Evolutionary conservation across 2,329 filamentous ascomycete genomes (phyloP).

Genomic region (Aspergillus sp.): DNA sequence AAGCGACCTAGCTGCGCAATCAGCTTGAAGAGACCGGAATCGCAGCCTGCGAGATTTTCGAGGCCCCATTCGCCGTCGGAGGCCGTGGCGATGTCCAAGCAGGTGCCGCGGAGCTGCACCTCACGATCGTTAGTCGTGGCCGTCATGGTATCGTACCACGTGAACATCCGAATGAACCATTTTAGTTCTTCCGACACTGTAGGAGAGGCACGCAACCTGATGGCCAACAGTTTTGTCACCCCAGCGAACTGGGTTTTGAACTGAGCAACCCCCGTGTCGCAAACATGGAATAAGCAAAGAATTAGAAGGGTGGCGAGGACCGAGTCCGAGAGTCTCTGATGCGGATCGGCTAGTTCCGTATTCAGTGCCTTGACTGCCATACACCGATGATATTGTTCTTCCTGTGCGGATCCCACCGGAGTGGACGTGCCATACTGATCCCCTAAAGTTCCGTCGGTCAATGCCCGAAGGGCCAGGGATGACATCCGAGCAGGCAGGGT

Average conservation of each 20-base stretch:
- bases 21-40: conserved; percentile 80
- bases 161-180: conserved; percentile 93
- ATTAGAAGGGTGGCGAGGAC: conserved; percentile 84
- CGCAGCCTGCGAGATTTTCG: conserved; percentile 86
- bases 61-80: conserved; percentile 69
- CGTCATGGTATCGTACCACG: conserved; percentile 91
- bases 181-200: conserved; percentile 63
- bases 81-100: conserved; percentile 63
- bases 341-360: conserved; percentile 73
- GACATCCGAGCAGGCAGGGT: conserved; percentile 51
- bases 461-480: conserved; percentile 45
- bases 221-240: conserved; percentile 81
- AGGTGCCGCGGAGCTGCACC: conserved; percentile 68
- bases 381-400: conserved; percentile 81
- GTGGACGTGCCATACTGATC: conserved; percentile 41
- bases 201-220: conserved; percentile 64
- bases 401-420: conserved; percentile 63
- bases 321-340: conserved; percentile 76
- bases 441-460: conserved; percentile 39
- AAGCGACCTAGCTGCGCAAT: conserved; percentile 80
- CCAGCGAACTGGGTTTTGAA: conserved; percentile 93
- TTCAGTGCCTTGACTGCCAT: conserved; percentile 83
- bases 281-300: conserved; percentile 88
- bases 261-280: conserved; percentile 86
- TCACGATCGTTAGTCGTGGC: conserved; percentile 91